Evolutionary conservation across 1,284 basidiomycete genomes (phyloP), one percentile per base, ranked within the genome.

Genomic region (Chondrostereum purpureum): DNA sequence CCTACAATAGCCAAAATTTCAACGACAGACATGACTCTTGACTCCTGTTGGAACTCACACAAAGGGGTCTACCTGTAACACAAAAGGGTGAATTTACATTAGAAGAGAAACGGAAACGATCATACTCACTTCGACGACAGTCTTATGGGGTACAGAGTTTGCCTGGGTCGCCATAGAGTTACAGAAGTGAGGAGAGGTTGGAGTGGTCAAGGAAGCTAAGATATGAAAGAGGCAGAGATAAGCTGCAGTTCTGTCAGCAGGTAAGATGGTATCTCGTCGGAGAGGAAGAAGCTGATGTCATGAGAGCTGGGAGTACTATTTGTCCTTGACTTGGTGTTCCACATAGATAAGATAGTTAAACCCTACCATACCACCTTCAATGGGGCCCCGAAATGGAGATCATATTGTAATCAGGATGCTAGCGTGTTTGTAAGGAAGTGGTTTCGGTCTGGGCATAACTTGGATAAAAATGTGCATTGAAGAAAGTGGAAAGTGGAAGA

Each of bases 71-170:
- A 80, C 69, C 77, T 81, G 45, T 40, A 11, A 14, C 20, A 19
- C 18, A 34, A 46, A 10, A 42, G 21, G 16, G 21, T 36, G 37
- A 35, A 17, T 19, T 40, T 21, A 22, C 22, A 17, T 22, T 35
- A 17, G 24, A 27, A 46, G 39, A 10, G n/a, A 48, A 21, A 18
- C 21, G 16, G 6, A 27, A 35, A n/a, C n/a, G n/a, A n/a, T 27
- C n/a, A 39, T 37, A 17, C 61, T 45, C 45, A 72, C 72, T 56
- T 69, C 57, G 39, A 81, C 67, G 22, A 79, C 51, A 23, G 74
- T 79, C 16, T 74, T 75, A 53, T 78, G 68, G 11, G 75, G 60
- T 19, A 75, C 64, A 42, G 78, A 80, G 58, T 80, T 81, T 27
- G 70, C 75, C 55, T 61, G 61, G 19, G 77, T 80, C 20, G 77